Conservation (phyloP, 768 basidiomycete genomes). For the Fomitopsis serialis region DNA sequence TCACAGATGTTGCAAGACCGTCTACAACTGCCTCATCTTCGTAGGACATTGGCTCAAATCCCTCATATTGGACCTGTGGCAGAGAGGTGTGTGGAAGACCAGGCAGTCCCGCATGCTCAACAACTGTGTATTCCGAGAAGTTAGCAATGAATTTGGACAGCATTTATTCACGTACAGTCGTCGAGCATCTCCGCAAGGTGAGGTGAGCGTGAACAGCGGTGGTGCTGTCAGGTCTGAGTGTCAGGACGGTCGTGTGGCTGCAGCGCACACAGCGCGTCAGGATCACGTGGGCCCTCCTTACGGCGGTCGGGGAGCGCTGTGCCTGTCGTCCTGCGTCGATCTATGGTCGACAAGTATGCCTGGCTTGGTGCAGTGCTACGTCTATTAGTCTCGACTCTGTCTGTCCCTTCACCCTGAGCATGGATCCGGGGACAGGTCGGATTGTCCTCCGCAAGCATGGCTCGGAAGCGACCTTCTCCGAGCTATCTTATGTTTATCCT, state of each 20-base stretch:
- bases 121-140: conserved; percentile 44
- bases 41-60: conserved; percentile 75
- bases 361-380: too few relatives aligned
- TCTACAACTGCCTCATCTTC: conserved; percentile 45
- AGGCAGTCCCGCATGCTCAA: conserved; percentile 73
- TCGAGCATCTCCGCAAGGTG: conserved; percentile 28
- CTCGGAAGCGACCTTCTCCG: conserved; percentile 56
- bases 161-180: conserved; percentile 29
- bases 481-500: conserved; percentile 78
- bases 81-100: conserved; percentile 33
- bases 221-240: neutral
- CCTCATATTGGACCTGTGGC: conserved; percentile 74
- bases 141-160: too few relatives aligned
- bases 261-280: neutral
- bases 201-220: neutral
- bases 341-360: too few relatives aligned
- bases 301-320: too few relatives aligned
- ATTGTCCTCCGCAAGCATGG: conserved; percentile 52
- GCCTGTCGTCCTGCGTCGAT: too few relatives aligned
- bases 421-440: conserved; percentile 45
- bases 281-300: neutral
- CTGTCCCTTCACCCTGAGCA: neutral
- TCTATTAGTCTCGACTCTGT: too few relatives aligned
- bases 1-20: conserved; percentile 25
- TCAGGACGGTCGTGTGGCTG: too few relatives aligned